These are phyloP conservation scores for Xylaria telfairii DNA, from an alignment of 495 filamentous ascomycete species.

Conservation along the genomic window DNA sequence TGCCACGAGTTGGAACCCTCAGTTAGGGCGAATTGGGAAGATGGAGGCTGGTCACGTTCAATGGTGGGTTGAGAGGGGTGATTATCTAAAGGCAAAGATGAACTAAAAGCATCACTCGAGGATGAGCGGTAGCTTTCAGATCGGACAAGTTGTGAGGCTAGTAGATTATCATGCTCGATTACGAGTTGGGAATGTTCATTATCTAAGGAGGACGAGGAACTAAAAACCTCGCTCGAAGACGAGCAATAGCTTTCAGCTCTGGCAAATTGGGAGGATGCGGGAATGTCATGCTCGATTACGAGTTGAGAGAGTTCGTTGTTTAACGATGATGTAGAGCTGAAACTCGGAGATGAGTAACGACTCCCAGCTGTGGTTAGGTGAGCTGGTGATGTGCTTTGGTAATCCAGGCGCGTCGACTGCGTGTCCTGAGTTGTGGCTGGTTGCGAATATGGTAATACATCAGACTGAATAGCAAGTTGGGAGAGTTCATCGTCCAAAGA, in stretches of 20 bases:
- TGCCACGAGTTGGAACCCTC: not conserved
- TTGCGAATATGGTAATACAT: slow-evolving; percentile 20
- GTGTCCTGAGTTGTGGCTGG: slow-evolving; percentile 10
- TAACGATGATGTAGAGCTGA: slow-evolving; percentile 20
- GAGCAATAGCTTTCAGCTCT: slow-evolving; percentile 10
- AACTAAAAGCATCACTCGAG: slow-evolving; percentile 5
- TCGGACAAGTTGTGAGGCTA: not conserved
- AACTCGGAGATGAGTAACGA: slow-evolving; percentile 10
- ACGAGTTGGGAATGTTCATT: slow-evolving; percentile 10
- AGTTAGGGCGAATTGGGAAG: not conserved
- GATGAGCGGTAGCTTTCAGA: not conserved
- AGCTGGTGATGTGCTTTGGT: slow-evolving; percentile 14
- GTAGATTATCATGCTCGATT: not conserved
- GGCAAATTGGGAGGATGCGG: slow-evolving; percentile 1
- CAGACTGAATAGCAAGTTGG: slow-evolving; percentile 21
- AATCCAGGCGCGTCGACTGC: slow-evolving; percentile 11
- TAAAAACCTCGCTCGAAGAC: slow-evolving; percentile 12
- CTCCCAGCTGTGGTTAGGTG: slow-evolving; percentile 2
- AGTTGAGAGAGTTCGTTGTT: slow-evolving; percentile 6
- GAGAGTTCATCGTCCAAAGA: slow-evolving; percentile 1
- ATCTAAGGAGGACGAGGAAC: slow-evolving; percentile 18
- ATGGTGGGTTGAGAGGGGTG: slow-evolving; percentile 7
- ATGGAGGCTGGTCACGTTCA: not conserved
- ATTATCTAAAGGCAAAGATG: slow-evolving; percentile 18
- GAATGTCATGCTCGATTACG: not conserved